phyloP scores from a whole-genome alignment of 129 eudicot genomes.

The Chrysanthemum seticuspe region DNA sequence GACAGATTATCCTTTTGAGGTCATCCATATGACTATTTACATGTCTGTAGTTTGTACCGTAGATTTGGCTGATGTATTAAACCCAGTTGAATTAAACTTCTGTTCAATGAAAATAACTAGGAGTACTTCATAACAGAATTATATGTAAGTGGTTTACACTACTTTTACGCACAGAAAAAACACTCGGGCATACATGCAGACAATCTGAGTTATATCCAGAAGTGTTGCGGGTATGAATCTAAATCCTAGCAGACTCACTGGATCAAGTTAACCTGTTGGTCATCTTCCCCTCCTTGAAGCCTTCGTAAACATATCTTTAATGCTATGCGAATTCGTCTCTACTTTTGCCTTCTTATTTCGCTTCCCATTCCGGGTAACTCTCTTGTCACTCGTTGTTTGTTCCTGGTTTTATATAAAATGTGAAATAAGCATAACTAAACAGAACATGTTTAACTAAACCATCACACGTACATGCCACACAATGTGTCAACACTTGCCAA shows the following conservation, averaged over 20 bases:
- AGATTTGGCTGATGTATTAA: too few species aligned
- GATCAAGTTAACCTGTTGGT: background rate
- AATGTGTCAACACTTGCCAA: slow-evolving; percentile 9
- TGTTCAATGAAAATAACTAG: too few species aligned
- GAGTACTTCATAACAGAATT: background rate
- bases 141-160: background rate
- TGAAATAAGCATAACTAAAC: background rate
- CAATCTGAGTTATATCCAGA: background rate
- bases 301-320: slow-evolving; percentile 83
- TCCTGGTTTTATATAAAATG: slow-evolving; percentile 22
- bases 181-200: background rate
- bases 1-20: too few species aligned
- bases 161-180: background rate
- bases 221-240: too few species aligned
- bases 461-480: background rate
- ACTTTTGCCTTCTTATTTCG: slow-evolving; percentile 65
- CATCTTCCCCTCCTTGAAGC: slow-evolving; percentile 58
- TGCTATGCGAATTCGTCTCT: slow-evolving; percentile 69
- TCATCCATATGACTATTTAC: too few species aligned
- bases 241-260: background rate
- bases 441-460: background rate
- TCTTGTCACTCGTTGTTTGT: slow-evolving; percentile 44
- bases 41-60: too few species aligned
- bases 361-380: slow-evolving; percentile 43
- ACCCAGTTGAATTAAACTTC: too few species aligned